Conservation (phyloP, 306 rosid species). For the Cajanus cajan region DNA sequence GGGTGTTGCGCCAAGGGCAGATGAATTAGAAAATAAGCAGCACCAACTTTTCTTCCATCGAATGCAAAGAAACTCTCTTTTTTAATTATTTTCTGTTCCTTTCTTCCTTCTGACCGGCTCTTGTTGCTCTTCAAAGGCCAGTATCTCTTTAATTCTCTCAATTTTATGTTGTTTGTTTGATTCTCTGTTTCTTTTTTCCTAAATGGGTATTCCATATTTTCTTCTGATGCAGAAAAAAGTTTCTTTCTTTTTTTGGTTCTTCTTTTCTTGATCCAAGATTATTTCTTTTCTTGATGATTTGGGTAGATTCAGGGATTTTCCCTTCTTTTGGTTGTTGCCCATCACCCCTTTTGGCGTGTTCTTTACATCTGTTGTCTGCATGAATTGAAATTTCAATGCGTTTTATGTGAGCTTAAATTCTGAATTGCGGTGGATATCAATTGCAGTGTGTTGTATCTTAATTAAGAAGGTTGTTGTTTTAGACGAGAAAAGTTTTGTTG, state of each 20-base stretch:
- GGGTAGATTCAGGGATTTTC: slow-evolving; percentile 26
- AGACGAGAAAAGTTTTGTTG: neutral
- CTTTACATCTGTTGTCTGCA: neutral
- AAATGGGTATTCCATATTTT: slow-evolving; percentile 11
- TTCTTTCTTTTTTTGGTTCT: neutral
- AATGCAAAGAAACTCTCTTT: slow-evolving; percentile 13
- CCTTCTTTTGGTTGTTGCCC: neutral
- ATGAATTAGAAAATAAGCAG: slow-evolving; percentile 24
- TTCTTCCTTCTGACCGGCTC: slow-evolving; percentile 27
- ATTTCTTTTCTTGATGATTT: neutral
- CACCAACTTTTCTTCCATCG: slow-evolving; percentile 35
- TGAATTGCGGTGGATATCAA: slow-evolving; percentile 12
- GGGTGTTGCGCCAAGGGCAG: neutral
- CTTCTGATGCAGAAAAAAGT: neutral
- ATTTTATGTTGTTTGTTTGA: neutral
- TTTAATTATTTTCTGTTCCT: slow-evolving; percentile 16
- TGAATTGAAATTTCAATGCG: neutral
- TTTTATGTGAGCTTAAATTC: slow-evolving; percentile 23
- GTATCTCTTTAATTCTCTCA: slow-evolving; percentile 22
- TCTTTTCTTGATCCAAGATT: neutral
- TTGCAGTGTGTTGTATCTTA: slow-evolving; percentile 2
- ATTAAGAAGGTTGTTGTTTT: neutral
- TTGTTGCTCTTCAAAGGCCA: slow-evolving; percentile 39
- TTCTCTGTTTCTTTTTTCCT: neutral
- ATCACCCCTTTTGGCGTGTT: neutral